Conservation (phyloP, 2,329 filamentous ascomycete genomes). For the Cladosporium sp. region DNA sequence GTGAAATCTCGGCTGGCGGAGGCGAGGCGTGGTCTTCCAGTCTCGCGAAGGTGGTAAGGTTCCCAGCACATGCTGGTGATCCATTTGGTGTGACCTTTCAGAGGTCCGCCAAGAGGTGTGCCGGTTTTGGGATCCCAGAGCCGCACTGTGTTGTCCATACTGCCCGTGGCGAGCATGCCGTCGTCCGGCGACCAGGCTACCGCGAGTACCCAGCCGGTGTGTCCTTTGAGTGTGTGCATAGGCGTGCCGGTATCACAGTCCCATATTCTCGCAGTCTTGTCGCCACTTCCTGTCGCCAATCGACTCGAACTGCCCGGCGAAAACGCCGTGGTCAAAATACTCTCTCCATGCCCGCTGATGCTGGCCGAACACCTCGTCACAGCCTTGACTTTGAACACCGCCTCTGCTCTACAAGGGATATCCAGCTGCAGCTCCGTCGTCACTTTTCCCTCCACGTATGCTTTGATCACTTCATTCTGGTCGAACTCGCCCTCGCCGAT, state of each 20-base stretch:
- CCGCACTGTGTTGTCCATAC: conserved; percentile 88
- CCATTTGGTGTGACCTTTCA: conserved; percentile 88
- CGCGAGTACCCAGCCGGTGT: conserved; percentile 84
- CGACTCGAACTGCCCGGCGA: conserved; percentile 72
- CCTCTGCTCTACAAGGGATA: conserved; percentile 72
- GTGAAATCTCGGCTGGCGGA: conserved; percentile 89
- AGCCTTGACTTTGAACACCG: conserved; percentile 88
- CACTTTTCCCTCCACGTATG: conserved; percentile 44
- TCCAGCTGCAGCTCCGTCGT: conserved; percentile 58
- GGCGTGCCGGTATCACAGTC: conserved; percentile 93
- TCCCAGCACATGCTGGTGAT: conserved; percentile 88
- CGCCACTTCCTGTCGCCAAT: conserved; percentile 84
- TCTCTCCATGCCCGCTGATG: conserved; percentile 86
- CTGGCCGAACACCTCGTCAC: conserved; percentile 85
- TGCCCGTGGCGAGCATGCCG: conserved; percentile 75
- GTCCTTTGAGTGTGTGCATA: conserved; percentile 77
- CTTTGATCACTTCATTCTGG: conserved; percentile 35
- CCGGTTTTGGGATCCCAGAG: conserved; percentile 86
- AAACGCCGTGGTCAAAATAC: conserved; percentile 83
- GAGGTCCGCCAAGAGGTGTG: conserved; percentile 63
- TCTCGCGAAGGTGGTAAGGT: conserved; percentile 77
- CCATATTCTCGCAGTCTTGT: conserved; percentile 89
- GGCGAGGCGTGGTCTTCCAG: conserved; percentile 72
- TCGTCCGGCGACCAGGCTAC: conserved; percentile 87
- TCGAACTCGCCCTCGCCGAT: conserved; percentile 39